These are phyloP conservation scores for Aspergillus wentii DNA, from an alignment of 495 filamentous ascomycete genomes.

Conservation along the genomic window DNA sequence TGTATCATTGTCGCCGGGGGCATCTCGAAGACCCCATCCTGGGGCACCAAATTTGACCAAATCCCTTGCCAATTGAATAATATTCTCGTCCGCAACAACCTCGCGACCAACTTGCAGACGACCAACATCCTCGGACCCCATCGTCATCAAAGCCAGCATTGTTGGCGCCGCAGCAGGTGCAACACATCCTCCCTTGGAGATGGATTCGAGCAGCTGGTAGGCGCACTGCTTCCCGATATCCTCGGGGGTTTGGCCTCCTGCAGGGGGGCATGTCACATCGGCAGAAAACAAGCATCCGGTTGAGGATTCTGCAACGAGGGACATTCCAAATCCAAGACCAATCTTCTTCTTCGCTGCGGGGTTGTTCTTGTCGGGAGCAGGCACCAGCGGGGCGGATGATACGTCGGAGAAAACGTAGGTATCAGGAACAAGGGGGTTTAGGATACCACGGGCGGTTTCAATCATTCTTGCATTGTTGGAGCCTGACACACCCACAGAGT, in stretches of 20 bases:
- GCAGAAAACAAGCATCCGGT: slow-evolving; percentile 81
- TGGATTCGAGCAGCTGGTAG: slow-evolving; percentile 78
- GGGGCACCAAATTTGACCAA: slow-evolving; percentile 77
- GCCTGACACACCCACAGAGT: slow-evolving; percentile 81
- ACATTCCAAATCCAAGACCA: slow-evolving; percentile 86
- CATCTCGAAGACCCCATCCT: slow-evolving; percentile 83
- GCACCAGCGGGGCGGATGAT: slow-evolving; percentile 66
- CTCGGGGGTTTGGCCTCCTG: slow-evolving; percentile 79
- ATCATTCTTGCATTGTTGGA: slow-evolving; percentile 96
- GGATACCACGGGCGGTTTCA: slow-evolving; percentile 75
- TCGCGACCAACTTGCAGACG: slow-evolving; percentile 58
- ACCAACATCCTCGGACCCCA: slow-evolving; percentile 79
- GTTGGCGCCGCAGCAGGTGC: slow-evolving; percentile 61
- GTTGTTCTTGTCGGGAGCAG: slow-evolving; percentile 54
- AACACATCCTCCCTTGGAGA: slow-evolving; percentile 79
- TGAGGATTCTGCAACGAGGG: slow-evolving; percentile 85
- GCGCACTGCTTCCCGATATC: slow-evolving; percentile 86
- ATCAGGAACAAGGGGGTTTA: slow-evolving; percentile 81
- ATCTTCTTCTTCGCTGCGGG: slow-evolving; percentile 59
- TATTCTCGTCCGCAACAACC: slow-evolving; percentile 71
- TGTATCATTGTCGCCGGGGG: slow-evolving; percentile 55
- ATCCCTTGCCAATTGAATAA: slow-evolving; percentile 77
- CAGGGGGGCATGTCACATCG: slow-evolving; percentile 75
- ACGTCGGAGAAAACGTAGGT: slow-evolving; percentile 81
- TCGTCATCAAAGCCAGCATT: slow-evolving; percentile 87